These are phyloP conservation scores for Suhomyces sp. DNA, from an alignment of 805 yeast genomes.

Conservation along the genomic window DNA sequence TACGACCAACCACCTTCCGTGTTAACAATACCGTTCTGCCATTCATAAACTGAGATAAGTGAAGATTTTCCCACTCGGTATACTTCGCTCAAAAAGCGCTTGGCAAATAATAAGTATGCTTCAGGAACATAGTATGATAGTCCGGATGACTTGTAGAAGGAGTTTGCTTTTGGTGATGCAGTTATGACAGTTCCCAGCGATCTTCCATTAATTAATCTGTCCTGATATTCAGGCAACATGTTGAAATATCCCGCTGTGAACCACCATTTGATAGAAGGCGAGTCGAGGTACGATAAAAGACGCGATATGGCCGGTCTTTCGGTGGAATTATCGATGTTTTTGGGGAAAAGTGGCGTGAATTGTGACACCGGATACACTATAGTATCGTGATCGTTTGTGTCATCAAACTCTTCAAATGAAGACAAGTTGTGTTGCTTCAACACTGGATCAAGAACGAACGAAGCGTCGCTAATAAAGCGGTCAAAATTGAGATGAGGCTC, in stretches of 20 bases:
- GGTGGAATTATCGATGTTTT: constrained; percentile 63
- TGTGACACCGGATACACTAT: constrained; percentile 89
- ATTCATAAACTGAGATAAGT: constrained; percentile 63
- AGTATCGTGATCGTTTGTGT: constrained; percentile 47
- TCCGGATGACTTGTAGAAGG: constrained; percentile 84
- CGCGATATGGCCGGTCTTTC: constrained; percentile 71
- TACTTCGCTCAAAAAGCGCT: constrained; percentile 59
- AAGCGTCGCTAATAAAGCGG: constrained; percentile 54
- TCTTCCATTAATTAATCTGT: constrained; percentile 51
- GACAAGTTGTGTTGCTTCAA: constrained; percentile 43
- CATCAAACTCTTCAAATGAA: constrained; percentile 30
- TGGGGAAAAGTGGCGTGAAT: constrained; percentile 73
- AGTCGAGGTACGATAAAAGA: constrained; percentile 54
- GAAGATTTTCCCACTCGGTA: constrained; percentile 36
- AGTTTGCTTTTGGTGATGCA: constrained; percentile 92
- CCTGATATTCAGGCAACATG: constrained; percentile 71
- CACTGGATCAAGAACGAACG: constrained; percentile 55
- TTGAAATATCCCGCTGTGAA: constrained; percentile 97
- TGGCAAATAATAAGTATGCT: constrained; percentile 78
- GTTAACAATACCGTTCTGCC: constrained; percentile 85
- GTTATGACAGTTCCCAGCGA: constrained; percentile 75
- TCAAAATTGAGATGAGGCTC: constrained; percentile 61
- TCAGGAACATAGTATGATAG: constrained; percentile 78
- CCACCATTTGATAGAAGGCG: constrained; percentile 64
- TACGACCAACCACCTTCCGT: constrained; percentile 90